Conservation (phyloP, 768 basidiomycete species). For the Russula virescens region DNA sequence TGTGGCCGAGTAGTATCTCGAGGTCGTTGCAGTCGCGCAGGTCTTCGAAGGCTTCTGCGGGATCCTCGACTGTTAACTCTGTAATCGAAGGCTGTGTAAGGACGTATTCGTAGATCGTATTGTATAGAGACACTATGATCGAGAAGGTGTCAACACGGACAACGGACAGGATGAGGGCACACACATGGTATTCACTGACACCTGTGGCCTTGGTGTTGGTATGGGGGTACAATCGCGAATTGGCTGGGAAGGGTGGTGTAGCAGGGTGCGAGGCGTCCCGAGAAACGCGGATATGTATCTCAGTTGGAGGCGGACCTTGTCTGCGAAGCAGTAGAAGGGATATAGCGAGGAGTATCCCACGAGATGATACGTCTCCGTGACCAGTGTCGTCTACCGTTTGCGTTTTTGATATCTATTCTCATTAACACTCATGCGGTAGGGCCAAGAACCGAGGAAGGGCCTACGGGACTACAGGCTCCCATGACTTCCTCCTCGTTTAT, state of each 20-base stretch:
- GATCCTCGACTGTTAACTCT: slow-evolving; percentile 97
- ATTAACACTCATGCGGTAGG: slow-evolving; percentile 29
- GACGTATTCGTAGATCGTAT: slow-evolving; percentile 74
- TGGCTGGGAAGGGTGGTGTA: slow-evolving; percentile 50
- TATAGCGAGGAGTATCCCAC: slow-evolving; percentile 92
- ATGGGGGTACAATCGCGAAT: slow-evolving; percentile 89
- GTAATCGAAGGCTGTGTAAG: slow-evolving; percentile 60
- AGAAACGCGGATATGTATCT: slow-evolving; percentile 45
- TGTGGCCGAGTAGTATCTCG: slow-evolving; percentile 59
- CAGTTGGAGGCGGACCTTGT: slow-evolving; percentile 77
- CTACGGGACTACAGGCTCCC: slow-evolving; percentile 92
- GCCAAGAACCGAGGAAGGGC: slow-evolving; percentile 26
- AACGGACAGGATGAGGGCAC: neutral
- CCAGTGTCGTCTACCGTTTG: slow-evolving; percentile 46
- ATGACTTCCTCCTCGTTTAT: slow-evolving; percentile 86
- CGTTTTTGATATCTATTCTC: slow-evolving; percentile 74
- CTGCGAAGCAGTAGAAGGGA: slow-evolving; percentile 94
- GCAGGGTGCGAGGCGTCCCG: neutral
- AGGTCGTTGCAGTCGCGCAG: slow-evolving; percentile 90
- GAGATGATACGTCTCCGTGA: slow-evolving; percentile 74
- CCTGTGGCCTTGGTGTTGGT: slow-evolving; percentile 85
- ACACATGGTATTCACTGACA: slow-evolving; percentile 47
- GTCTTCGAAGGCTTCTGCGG: slow-evolving; percentile 96
- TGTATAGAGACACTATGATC: slow-evolving; percentile 74
- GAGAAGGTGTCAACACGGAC: slow-evolving; percentile 4